phyloP scores from a whole-genome alignment of 2,329 filamentous ascomycete genomes.

The Bipolaris bicolor region DNA sequence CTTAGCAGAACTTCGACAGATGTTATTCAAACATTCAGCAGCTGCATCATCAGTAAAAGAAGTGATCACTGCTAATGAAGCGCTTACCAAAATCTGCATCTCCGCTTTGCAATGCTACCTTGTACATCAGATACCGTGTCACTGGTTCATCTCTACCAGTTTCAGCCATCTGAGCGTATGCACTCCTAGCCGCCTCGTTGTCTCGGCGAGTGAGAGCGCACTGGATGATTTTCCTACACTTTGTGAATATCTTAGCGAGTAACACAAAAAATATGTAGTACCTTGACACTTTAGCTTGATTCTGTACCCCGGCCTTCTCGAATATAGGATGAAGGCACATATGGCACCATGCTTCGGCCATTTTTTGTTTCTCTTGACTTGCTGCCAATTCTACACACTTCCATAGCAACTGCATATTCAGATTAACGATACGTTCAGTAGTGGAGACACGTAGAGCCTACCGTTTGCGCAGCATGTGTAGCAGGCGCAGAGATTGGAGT shows the following conservation, averaged over 20 bases:
- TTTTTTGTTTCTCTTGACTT: conserved; percentile 58
- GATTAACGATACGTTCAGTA: not conserved
- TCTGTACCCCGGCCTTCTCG: conserved; percentile 66
- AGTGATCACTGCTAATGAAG: not conserved
- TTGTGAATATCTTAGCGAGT: not conserved
- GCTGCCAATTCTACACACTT: conserved; percentile 71
- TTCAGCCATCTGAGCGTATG: conserved; percentile 66
- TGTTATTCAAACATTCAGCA: conserved; percentile 65
- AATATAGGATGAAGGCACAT: conserved; percentile 73
- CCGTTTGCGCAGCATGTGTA: conserved; percentile 71
- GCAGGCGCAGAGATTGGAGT: conserved; percentile 63
- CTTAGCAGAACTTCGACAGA: conserved; percentile 61
- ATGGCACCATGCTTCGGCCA: conserved; percentile 73
- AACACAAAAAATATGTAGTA: conserved; percentile 32
- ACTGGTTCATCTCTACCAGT: conserved; percentile 64
- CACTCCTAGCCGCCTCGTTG: conserved; percentile 59
- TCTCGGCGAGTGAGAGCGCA: conserved; percentile 69
- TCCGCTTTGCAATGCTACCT: conserved; percentile 66
- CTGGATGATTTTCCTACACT: conserved; percentile 72
- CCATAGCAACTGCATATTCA: conserved; percentile 71
- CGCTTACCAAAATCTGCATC: conserved; percentile 60
- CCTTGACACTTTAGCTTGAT: conserved; percentile 72
- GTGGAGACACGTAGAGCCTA: conserved; percentile 45
- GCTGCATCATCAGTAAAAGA: conserved; percentile 51
- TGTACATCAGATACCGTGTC: conserved; percentile 78